Conservation (phyloP, 169 alveolate genomes). For the Plasmodium malariae region DNA sequence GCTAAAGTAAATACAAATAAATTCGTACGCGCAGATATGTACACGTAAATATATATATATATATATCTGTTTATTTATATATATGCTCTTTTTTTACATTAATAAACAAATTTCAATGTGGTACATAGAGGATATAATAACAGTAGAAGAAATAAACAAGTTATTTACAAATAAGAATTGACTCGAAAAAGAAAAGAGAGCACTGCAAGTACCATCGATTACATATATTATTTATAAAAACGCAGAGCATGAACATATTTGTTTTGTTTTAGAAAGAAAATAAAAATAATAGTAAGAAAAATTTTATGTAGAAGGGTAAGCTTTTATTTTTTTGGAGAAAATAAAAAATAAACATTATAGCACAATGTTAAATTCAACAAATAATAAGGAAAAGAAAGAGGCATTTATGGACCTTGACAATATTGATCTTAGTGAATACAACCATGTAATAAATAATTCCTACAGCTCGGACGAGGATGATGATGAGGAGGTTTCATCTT, state of each 20-base stretch:
- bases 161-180: background rate
- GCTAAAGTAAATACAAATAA: too few relatives aligned
- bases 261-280: background rate
- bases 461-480: constrained; percentile 52
- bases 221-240: background rate
- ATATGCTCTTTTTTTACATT: background rate
- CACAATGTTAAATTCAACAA: constrained; percentile 21
- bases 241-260: background rate
- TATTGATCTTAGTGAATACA: constrained; percentile 68
- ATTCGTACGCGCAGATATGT: background rate
- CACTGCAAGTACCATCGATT: background rate
- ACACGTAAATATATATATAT: background rate
- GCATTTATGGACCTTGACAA: constrained; percentile 6
- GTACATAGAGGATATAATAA: background rate
- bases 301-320: background rate
- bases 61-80: background rate
- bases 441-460: constrained; percentile 50
- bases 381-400: constrained; percentile 30
- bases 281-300: background rate
- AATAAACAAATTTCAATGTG: background rate
- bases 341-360: background rate
- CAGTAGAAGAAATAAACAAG: background rate
- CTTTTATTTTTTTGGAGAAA: background rate
- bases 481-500: constrained; percentile 23
- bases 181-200: background rate